Percentiles rank a stretch among this genome's conserved stretches.
phyloP scores from a whole-genome alignment of 2,329 filamentous ascomycete genomes.

The Colletotrichum truncatum region DNA sequence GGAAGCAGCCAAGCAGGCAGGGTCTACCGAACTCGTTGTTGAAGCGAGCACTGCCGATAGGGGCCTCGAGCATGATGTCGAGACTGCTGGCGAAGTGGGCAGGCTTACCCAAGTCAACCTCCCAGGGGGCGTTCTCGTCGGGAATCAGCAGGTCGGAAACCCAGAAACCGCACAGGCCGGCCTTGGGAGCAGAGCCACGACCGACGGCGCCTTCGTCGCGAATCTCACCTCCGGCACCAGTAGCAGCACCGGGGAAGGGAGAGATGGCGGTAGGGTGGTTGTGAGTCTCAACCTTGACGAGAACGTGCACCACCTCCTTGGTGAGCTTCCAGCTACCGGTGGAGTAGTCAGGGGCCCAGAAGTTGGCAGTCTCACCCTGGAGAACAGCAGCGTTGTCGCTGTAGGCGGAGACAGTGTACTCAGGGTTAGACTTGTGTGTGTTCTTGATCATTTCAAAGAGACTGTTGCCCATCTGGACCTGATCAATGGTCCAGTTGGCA shows the following conservation, averaged over 20 bases:
- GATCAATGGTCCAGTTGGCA: constrained; percentile 94
- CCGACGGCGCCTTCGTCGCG: constrained; percentile 95
- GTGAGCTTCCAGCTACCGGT: constrained; percentile 89
- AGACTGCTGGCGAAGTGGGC: constrained; percentile 92
- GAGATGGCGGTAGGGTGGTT: constrained; percentile 98
- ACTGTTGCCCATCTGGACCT: constrained; percentile 78
- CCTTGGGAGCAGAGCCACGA: constrained; percentile 90
- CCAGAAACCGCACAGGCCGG: constrained; percentile 90
- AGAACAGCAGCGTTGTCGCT: constrained; percentile 98
- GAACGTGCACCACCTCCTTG: constrained; percentile 86
- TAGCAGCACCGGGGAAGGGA: constrained; percentile 91
- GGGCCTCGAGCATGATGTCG: constrained; percentile 97
- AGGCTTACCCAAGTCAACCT: constrained; percentile 88
- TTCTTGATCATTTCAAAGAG: constrained; percentile 97
- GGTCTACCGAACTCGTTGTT: constrained; percentile 98
- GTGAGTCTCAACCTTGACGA: constrained; percentile 97
- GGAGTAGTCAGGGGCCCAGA: constrained; percentile 86
- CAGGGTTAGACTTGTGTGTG: constrained; percentile 84
- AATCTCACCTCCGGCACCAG: constrained; percentile 94
- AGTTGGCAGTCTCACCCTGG: constrained; percentile 74
- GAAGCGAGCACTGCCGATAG: constrained; percentile 93
- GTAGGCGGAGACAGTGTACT: constrained; percentile 93
- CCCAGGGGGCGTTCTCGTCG: constrained; percentile 85
- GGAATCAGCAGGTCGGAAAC: constrained; percentile 95
- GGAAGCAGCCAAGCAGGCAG: constrained; percentile 88